Evolutionary conservation across 106 monocot species (phyloP).

Genomic region (Apostasia shenzhenica): DNA sequence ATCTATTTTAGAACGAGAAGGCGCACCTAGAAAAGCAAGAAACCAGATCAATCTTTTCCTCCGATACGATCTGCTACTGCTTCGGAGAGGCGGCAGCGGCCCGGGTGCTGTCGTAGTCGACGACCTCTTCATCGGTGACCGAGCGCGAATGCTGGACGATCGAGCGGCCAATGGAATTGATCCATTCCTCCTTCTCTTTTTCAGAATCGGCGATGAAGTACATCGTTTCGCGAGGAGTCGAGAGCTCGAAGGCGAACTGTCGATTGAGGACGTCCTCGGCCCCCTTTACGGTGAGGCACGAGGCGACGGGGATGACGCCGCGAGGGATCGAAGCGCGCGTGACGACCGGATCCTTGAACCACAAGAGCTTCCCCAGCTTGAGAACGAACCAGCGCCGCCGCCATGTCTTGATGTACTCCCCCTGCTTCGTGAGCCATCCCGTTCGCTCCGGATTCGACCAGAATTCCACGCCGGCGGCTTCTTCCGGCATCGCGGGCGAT

Average conservation of each 20-base stretch:
- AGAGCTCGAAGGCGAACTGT: conserved; percentile 54
- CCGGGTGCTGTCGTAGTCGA: conserved; percentile 45
- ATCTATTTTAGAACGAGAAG: too few relatives aligned
- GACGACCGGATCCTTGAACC: conserved; percentile 48
- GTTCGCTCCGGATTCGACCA: conserved; percentile 44
- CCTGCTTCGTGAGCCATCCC: conserved; percentile 60
- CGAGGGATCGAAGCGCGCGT: conserved; percentile 46
- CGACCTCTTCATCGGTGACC: conserved; percentile 48
- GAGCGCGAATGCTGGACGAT: conserved; percentile 65
- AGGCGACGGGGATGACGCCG: conserved; percentile 48
- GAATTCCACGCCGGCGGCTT: conserved; percentile 41
- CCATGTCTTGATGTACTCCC: conserved; percentile 71
- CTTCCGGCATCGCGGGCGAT: conserved; percentile 3
- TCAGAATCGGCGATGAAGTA: conserved; percentile 71
- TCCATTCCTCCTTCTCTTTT: conserved; percentile 75
- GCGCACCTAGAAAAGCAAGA: conserved; percentile 1
- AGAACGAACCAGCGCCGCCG: conserved; percentile 63
- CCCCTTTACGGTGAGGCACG: conserved; percentile 57
- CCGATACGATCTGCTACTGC: neutral
- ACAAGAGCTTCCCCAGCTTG: conserved; percentile 64
- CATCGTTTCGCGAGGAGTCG: conserved; percentile 44
- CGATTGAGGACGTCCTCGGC: conserved; percentile 62
- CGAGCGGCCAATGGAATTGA: conserved; percentile 62
- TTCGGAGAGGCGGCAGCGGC: neutral
- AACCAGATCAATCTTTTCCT: neutral